Evolutionary conservation across 73 alveolate species (phyloP).

Genomic region (Breviolum minutum): DNA sequence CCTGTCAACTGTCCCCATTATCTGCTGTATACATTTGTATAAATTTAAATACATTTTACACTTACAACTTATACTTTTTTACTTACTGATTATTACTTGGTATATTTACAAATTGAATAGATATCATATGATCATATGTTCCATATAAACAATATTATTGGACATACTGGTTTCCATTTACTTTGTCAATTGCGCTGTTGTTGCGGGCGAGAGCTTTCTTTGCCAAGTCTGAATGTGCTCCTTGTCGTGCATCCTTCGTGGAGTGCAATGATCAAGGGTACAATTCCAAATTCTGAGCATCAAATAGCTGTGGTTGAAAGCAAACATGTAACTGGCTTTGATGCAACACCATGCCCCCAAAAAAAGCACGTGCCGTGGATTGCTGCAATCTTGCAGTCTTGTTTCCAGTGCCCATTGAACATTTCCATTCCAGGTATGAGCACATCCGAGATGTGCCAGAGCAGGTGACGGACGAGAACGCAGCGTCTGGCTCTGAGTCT

Average conservation of each 20-base stretch:
- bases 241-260: not conserved
- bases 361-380: not conserved
- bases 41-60: not conserved
- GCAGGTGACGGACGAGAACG: conserved; percentile 82
- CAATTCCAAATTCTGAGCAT: not conserved
- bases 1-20: too few relatives aligned
- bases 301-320: not conserved
- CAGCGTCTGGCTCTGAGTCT: conserved; percentile 29
- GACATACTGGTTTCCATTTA: too few relatives aligned
- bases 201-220: too few relatives aligned
- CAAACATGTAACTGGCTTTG: too few relatives aligned
- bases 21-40: not conserved
- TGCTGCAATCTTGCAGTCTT: too few relatives aligned
- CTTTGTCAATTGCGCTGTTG: too few relatives aligned
- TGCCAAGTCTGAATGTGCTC: not conserved
- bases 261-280: not conserved
- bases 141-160: too few relatives aligned
- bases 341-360: too few relatives aligned
- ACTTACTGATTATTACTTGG: not conserved
- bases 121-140: too few relatives aligned
- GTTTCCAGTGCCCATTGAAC: not conserved
- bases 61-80: not conserved
- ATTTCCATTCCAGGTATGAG: conserved; percentile 36
- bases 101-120: too few relatives aligned
- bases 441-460: conserved; percentile 93